These are phyloP conservation scores for Termitomyces sp. DNA, from an alignment of 768 basidiomycete species.

Conservation along the genomic window DNA sequence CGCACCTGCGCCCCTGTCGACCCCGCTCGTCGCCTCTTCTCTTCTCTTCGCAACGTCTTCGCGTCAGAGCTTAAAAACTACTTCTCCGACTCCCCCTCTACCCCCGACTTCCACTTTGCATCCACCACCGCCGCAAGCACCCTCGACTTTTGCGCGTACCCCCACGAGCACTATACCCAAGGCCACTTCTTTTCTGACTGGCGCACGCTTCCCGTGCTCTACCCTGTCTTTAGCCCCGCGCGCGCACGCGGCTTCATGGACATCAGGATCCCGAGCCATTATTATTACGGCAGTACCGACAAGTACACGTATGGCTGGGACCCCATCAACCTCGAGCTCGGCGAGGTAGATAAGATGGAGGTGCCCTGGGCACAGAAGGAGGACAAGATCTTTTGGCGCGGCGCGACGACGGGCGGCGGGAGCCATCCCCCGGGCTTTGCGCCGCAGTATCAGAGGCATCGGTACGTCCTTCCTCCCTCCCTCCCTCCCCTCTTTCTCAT, in stretches of 20 bases:
- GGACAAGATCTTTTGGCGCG: slow-evolving; percentile 91
- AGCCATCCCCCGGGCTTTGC: slow-evolving; percentile 82
- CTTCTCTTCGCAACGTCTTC: slow-evolving; percentile 59
- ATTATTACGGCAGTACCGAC: slow-evolving; percentile 82
- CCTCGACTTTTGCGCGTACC: slow-evolving; percentile 74
- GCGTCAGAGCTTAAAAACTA: slow-evolving; percentile 22
- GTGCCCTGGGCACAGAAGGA: slow-evolving; percentile 83
- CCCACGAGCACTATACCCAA: slow-evolving; percentile 82
- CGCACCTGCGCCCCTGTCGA: slow-evolving; percentile 82
- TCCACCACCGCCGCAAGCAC: slow-evolving; percentile 48
- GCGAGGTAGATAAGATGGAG: slow-evolving; percentile 83
- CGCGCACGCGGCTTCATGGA: slow-evolving; percentile 83
- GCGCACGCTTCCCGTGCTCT: slow-evolving; percentile 82
- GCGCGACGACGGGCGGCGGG: slow-evolving; percentile 94
- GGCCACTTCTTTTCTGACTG: slow-evolving; percentile 98
- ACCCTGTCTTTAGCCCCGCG: slow-evolving; percentile 92
- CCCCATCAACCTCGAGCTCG: slow-evolving; percentile 61
- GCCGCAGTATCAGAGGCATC: slow-evolving; percentile 80
- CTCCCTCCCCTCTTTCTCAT: background rate
- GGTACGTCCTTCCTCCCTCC: slow-evolving; percentile 34
- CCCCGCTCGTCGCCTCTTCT: slow-evolving; percentile 78
- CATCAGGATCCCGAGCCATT: slow-evolving; percentile 93
- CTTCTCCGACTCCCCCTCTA: slow-evolving; percentile 18
- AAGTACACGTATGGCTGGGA: slow-evolving; percentile 94
- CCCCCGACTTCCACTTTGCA: slow-evolving; percentile 61